Conservation (phyloP, 129 eudicot genomes). For the Saposhnikovia divaricata region DNA sequence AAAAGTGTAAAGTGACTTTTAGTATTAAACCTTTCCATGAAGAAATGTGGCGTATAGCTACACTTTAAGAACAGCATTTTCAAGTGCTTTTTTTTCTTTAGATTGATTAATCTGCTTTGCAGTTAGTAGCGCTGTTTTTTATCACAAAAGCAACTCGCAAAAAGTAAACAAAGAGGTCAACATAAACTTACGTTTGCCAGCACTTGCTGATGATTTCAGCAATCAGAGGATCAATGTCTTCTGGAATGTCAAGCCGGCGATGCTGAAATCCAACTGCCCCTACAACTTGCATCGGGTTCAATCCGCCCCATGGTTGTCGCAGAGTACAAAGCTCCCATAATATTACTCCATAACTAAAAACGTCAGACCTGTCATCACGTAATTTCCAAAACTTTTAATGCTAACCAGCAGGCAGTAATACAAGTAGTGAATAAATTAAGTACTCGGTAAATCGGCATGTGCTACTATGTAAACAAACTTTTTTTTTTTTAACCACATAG, state of each 20-base stretch:
- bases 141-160: background rate
- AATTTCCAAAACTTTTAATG: background rate
- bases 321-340: conserved; percentile 95
- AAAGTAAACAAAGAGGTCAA: background rate
- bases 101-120: background rate
- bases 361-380: conserved; percentile 63
- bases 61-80: background rate
- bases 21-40: background rate
- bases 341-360: conserved; percentile 86
- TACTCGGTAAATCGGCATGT: background rate
- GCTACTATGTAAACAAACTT: background rate
- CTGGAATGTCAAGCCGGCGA: conserved; percentile 89
- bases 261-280: conserved; percentile 99
- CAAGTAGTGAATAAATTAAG: background rate
- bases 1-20: background rate
- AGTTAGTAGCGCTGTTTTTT: background rate
- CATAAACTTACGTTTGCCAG: conserved; percentile 85
- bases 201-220: conserved; percentile 69
- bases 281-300: conserved; percentile 99
- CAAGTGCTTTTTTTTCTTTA: background rate
- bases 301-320: conserved; percentile 98
- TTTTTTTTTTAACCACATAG: too few species aligned
- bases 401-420: background rate
- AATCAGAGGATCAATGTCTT: conserved; percentile 59
- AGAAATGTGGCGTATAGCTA: background rate